phyloP scores from a whole-genome alignment of 805 yeast genomes.

The Yarrowia sp. region DNA sequence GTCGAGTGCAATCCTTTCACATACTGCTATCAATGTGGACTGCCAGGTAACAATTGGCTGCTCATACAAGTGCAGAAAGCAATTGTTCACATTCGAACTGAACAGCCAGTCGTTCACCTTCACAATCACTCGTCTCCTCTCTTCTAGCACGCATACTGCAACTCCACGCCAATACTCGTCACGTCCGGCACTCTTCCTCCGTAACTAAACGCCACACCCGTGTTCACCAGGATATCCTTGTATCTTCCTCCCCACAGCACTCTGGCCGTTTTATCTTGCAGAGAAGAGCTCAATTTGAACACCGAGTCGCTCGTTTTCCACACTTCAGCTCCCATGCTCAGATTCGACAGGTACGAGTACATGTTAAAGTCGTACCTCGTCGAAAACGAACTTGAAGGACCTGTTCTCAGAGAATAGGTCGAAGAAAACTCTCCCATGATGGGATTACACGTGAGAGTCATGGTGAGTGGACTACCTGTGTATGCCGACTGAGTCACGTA shows the following conservation, averaged over 20 bases:
- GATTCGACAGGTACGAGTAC: constrained; percentile 86
- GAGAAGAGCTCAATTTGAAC: constrained; percentile 72
- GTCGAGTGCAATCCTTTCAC: no score
- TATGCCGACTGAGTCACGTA: constrained; percentile 85
- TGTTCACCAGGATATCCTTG: constrained; percentile 76
- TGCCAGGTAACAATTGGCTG: no score
- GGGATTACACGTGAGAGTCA: constrained; percentile 88
- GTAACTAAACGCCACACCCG: constrained; percentile 67
- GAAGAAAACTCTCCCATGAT: constrained; percentile 87
- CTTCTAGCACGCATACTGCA: constrained; percentile 60
- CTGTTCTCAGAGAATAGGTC: constrained; percentile 84
- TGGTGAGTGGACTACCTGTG: constrained; percentile 87
- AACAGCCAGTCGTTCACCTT: no score
- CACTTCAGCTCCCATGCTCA: constrained; percentile 84
- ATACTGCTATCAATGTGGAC: no score
- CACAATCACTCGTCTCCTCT: not conserved
- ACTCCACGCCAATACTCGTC: constrained; percentile 62
- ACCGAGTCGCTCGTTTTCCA: constrained; percentile 60
- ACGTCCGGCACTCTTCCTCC: constrained; percentile 58
- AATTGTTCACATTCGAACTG: no score
- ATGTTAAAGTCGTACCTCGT: constrained; percentile 88
- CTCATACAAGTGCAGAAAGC: no score
- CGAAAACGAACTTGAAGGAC: constrained; percentile 71
- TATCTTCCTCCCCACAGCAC: constrained; percentile 88
- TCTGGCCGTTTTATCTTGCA: constrained; percentile 66